A percentile compares a stretch with the other conserved stretches of the same genome.
Conservation (phyloP, 257 asterid species). For the Sherardia arvensis region DNA sequence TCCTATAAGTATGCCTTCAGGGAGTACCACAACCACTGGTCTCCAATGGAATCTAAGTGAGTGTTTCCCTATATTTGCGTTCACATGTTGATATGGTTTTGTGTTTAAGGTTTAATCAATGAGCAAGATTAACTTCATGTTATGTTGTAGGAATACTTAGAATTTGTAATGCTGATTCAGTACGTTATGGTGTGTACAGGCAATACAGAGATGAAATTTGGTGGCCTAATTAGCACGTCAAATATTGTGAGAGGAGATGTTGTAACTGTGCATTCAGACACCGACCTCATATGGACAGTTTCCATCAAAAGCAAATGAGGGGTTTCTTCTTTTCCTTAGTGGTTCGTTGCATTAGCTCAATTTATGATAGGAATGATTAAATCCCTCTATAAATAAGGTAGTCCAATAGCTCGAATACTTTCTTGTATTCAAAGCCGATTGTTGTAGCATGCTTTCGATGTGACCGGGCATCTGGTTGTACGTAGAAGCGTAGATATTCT, state of each 20-base stretch:
- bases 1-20: conserved; percentile 58
- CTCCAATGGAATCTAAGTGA: conserved; percentile 87
- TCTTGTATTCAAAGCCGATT: not conserved
- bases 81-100: not conserved
- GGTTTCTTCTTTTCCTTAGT: not conserved
- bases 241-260: conserved; percentile 47
- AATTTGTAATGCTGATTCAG: not conserved
- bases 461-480: not conserved
- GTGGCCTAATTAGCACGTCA: conserved; percentile 83
- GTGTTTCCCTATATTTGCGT: conserved; percentile 15
- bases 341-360: not conserved
- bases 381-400: not conserved
- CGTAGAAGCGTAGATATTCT: not conserved
- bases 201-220: conserved; percentile 70
- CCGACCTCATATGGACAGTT: conserved; percentile 88
- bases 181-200: conserved; percentile 24
- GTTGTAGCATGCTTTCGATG: not conserved
- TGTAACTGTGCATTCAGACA: conserved; percentile 68
- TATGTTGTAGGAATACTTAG: not conserved
- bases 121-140: not conserved
- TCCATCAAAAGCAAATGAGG: conserved; percentile 41
- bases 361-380: not conserved
- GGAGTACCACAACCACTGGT: conserved; percentile 66
- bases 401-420: not conserved
- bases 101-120: not conserved